Base-by-base conservation (phyloP, 2,329 filamentous ascomycete species). In the Fonsecaea multimorphosa region DNA sequence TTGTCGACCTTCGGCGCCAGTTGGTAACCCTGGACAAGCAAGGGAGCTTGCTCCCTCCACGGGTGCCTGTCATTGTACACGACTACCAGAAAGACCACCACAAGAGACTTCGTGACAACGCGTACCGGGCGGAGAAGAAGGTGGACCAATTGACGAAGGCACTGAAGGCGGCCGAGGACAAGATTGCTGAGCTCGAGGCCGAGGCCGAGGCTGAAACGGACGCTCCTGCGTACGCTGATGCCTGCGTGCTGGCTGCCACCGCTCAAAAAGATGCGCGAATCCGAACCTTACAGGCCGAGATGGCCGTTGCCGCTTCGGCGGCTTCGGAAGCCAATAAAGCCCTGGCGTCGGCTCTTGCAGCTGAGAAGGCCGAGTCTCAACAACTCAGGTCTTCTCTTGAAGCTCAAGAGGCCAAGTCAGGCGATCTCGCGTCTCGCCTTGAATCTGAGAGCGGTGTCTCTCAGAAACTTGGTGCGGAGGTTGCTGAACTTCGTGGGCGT, bases 251-350 rank as follows among this genome's bases (percentile, higher is more conserved):
- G 12, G 52, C 19, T 27, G 55, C 34, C 55, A 58, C 44, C 22
- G 19, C 44, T 27, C 44, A 27, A 1, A 49, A 22, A 49, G 22
- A 49, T 49, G 44, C 5, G 19, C 44, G 44, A 4, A 27, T 49
- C 44, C 44, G 44, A 49, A 22, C 44, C 44, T 49, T 49, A 24
- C 19, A 49, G 44, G 44, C 44, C 44, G 44, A 49, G 44, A 49
- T 9, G 19, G 22, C 44, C 44, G 44, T 24, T 14, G 44, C 22
- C 22, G 44, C 44, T 49, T 49, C 44, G 44, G 44, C 44, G 22
- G 22, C 44, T 49, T 49, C 44, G 44, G 14, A 49, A 49, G 44
- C 27, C 44, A 49, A n/a, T n/a, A n/a, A 27, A 22, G 44, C 44
- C 44, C 12, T 49, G 44, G 12, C 19, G 22, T 12, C 44, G 22